Conservation (phyloP, 441 rosid genomes). For the Dalechampia spathulata region DNA sequence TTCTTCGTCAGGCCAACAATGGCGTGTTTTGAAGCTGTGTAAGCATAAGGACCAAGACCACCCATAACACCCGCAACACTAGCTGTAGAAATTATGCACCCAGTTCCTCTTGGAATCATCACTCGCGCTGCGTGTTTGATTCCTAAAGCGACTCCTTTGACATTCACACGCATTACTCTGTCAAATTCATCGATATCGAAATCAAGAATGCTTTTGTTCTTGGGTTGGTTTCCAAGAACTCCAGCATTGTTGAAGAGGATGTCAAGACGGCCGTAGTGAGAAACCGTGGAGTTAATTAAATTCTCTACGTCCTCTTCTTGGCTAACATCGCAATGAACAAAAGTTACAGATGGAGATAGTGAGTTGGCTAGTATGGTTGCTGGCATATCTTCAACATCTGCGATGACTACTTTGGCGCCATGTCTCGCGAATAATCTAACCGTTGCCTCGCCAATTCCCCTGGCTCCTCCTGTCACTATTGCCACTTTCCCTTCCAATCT, state of each 20-base stretch:
- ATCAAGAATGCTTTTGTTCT: conserved; percentile 42
- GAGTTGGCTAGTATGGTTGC: conserved; percentile 47
- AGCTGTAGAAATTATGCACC: conserved; percentile 69
- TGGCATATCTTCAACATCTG: conserved; percentile 47
- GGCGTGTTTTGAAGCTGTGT: conserved; percentile 89
- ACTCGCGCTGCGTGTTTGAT: conserved; percentile 79
- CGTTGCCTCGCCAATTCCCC: conserved; percentile 81
- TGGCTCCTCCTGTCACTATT: conserved; percentile 77
- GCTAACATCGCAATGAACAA: conserved; percentile 64
- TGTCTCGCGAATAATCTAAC: conserved; percentile 56
- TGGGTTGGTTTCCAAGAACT: conserved; percentile 60
- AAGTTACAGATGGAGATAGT: conserved; percentile 38
- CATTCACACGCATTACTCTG: conserved; percentile 60
- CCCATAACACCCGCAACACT: conserved; percentile 87
- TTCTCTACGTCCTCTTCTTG: conserved; percentile 58
- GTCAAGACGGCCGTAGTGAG: conserved; percentile 52
- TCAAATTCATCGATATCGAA: conserved; percentile 41
- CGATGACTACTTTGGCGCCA: conserved; percentile 76
- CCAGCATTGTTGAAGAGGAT: conserved; percentile 86
- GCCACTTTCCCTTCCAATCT: conserved; percentile 82
- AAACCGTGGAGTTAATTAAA: conserved; percentile 41
- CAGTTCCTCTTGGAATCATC: conserved; percentile 48
- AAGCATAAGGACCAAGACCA: conserved; percentile 87
- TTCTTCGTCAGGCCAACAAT: conserved; percentile 79
- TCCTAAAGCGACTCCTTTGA: conserved; percentile 59